Evolutionary conservation across 192 early-diverging fungal species (phyloP), one percentile per base, ranked within the genome.

Genomic region (Backusella parvicylindrica): DNA sequence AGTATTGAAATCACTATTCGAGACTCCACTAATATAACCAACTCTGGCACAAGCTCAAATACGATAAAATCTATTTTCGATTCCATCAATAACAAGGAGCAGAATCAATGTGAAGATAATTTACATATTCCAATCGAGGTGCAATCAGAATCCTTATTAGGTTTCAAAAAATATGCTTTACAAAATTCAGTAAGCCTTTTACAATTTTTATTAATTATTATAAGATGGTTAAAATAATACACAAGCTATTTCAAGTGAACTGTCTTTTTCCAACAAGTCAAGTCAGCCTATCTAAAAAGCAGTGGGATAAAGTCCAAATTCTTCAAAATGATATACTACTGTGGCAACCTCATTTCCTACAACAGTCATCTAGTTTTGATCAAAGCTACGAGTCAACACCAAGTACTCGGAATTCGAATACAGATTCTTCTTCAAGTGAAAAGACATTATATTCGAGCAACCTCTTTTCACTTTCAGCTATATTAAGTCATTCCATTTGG

Each of bases 121-220:
- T 64, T 85, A 5, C 77, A 84, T 71, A 76, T 82, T 50, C 77
- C 82, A 15, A 78, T 75, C 15, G 91, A 89, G 73, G 78, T 82
- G 72, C 89, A 90, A 67, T 82, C 86, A 38, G 86, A 87, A 40
- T 84, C 84, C 3, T 66, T 89, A 1, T 41, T 85, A n/a, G 82
- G 74, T 30, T 91, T 91, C 53, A 85, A 87, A 72, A 84, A 88
- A 37, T 63, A 80, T 23, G 86, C 88, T 0, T 79, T 89, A 11
- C 82, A 87, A 37, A 87, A 83, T 12, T 89, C 90, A 28, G 90
- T 91, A 87, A 82, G 53, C 4, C 8, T 43, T 43, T 15, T 15
- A 15, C 9, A 43, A 26, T 28, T 56, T 2, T 2, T 56, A 26
- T 1, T 56, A 56, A 4, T 12, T 56, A 56, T 11, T 21, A 53